phyloP scores from a whole-genome alignment of 495 filamentous ascomycete genomes.

The Daldinia childiae region DNA sequence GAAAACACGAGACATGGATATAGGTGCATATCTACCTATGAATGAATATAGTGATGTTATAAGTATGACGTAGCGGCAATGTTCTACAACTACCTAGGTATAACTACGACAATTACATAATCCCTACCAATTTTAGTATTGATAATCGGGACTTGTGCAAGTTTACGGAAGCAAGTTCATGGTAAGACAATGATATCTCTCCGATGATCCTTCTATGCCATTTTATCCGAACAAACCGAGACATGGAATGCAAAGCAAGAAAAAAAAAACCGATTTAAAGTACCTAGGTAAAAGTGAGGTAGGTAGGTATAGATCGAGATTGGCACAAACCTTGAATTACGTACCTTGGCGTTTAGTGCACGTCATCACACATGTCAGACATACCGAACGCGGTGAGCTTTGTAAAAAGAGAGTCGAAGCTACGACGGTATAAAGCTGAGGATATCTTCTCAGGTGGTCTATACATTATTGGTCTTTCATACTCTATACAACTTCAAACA shows the following conservation, averaged over 20 bases:
- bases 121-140: neutral
- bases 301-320: too few relatives aligned
- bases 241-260: slow-evolving; percentile 1
- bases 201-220: neutral
- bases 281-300: too few relatives aligned
- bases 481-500: too few relatives aligned
- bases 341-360: slow-evolving; percentile 25
- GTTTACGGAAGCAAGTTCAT: neutral
- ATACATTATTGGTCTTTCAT: too few relatives aligned
- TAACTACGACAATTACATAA: neutral
- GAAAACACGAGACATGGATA: neutral
- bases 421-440: neutral
- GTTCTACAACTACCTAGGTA: neutral
- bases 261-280: too few relatives aligned
- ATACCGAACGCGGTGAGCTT: slow-evolving; percentile 35
- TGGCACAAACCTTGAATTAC: slow-evolving; percentile 20
- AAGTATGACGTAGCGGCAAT: neutral
- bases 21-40: too few relatives aligned
- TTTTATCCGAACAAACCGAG: slow-evolving; percentile 6
- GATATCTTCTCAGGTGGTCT: neutral
- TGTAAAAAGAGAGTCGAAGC: slow-evolving; percentile 15
- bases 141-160: neutral
- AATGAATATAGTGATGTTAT: too few relatives aligned
- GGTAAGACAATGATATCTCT: neutral
- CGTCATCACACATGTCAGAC: slow-evolving; percentile 32